Percentiles rank a stretch among this genome's conserved stretches.
These are phyloP conservation scores for Stemphylium vesicarium DNA, from an alignment of 2,329 filamentous ascomycete species.

Conservation along the genomic window DNA sequence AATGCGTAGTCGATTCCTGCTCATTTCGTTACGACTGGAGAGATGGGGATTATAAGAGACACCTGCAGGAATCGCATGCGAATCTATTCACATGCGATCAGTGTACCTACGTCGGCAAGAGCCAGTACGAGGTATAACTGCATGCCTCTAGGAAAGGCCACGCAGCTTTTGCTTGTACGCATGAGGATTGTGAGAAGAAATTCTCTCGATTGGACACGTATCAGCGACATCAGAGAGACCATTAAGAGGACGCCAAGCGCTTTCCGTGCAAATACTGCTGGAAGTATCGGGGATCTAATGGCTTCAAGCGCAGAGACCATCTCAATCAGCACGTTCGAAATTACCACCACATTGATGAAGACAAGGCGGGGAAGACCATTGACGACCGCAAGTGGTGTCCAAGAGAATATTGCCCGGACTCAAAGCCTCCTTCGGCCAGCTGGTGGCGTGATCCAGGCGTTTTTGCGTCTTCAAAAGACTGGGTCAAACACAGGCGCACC, in stretches of 20 bases:
- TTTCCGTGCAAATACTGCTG: constrained; percentile 2
- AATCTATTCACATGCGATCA: background rate
- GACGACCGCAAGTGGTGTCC: background rate
- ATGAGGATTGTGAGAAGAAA: background rate
- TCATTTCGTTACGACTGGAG: too few relatives aligned
- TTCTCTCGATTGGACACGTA: background rate
- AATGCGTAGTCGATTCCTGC: background rate
- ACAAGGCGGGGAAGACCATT: rapidly evolving
- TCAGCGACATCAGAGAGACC: background rate
- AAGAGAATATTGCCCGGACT: background rate
- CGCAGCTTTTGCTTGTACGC: background rate
- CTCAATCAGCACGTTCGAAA: background rate
- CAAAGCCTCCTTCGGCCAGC: rapidly evolving
- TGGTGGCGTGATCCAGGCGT: rapidly evolving
- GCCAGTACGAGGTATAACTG: rapidly evolving
- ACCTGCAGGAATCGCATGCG: background rate
- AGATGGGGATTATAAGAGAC: background rate
- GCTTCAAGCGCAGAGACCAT: constrained; percentile 1
- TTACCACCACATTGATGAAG: constrained; percentile 4
- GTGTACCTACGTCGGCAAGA: background rate
- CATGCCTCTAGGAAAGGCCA: background rate
- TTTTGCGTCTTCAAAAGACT: rapidly evolving
- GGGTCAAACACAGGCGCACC: background rate
- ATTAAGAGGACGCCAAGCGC: background rate
- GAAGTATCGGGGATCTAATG: background rate